These are phyloP conservation scores for Vaccinium myrtillus DNA, from an alignment of 148 eudicot genomes.

Conservation along the genomic window DNA sequence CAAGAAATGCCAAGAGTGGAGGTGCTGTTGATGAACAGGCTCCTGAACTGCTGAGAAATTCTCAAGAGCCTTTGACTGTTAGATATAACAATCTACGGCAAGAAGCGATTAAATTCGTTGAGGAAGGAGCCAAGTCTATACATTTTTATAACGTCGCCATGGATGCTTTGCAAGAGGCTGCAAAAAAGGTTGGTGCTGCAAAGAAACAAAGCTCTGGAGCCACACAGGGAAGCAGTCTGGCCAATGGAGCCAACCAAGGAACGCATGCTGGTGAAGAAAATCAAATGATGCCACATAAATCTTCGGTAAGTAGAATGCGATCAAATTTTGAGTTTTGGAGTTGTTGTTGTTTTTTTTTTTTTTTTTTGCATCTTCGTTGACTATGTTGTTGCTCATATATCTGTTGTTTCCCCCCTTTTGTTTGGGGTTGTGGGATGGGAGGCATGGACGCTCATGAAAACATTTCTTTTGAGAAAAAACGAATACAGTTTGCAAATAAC, in stretches of 20 bases:
- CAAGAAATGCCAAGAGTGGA: conserved; percentile 30
- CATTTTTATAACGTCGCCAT: conserved; percentile 37
- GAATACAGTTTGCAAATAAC: too few relatives aligned
- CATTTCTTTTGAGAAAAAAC: background rate
- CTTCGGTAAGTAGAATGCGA: conserved; percentile 24
- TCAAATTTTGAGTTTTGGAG: background rate
- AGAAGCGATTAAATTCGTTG: conserved; percentile 39
- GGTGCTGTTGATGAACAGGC: conserved; percentile 15
- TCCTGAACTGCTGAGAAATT: conserved; percentile 17
- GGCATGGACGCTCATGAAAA: background rate
- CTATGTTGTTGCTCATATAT: background rate
- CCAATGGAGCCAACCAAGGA: conserved; percentile 27
- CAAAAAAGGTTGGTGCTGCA: conserved; percentile 38
- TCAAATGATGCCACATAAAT: conserved; percentile 24
- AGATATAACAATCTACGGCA: conserved; percentile 23
- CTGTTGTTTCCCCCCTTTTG: background rate
- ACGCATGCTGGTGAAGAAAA: conserved; percentile 17
- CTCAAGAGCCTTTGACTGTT: conserved; percentile 23
- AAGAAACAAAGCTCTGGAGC: conserved; percentile 33
- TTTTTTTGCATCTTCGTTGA: background rate
- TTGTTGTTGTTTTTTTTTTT: too few relatives aligned
- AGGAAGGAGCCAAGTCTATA: conserved; percentile 45
- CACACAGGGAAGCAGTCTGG: conserved; percentile 4
- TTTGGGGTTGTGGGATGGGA: background rate
- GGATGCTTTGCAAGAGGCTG: conserved; percentile 43